phyloP scores from a whole-genome alignment of 345 rosid genomes.

The Schrenkiella parvula region DNA sequence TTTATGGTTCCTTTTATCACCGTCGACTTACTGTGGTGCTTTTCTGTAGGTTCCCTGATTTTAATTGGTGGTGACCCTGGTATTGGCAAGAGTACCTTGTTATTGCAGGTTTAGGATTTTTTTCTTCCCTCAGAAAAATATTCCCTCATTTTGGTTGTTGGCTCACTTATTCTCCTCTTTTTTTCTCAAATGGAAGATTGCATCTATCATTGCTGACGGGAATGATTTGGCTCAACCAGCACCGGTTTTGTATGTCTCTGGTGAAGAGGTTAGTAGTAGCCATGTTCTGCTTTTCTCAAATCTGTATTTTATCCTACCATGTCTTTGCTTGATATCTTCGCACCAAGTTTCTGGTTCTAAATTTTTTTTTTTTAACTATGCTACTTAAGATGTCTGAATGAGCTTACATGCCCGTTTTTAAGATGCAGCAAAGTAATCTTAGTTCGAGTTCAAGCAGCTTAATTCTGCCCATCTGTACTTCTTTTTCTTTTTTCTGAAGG shows the following conservation, averaged over 20 bases:
- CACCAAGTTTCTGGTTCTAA: neutral
- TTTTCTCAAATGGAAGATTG: slow-evolving; percentile 53
- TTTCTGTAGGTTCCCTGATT: slow-evolving; percentile 68
- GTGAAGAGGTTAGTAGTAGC: slow-evolving; percentile 72
- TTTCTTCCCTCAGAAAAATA: neutral
- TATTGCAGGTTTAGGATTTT: slow-evolving; percentile 65
- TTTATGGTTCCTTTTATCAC: neutral
- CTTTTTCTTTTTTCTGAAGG: neutral
- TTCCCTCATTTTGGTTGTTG: neutral
- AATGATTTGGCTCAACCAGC: slow-evolving; percentile 44
- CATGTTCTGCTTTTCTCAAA: neutral
- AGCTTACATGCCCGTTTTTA: slow-evolving; percentile 4
- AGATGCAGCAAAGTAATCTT: neutral
- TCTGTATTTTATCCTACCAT: neutral
- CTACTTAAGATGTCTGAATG: neutral
- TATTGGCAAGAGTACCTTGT: slow-evolving; percentile 91
- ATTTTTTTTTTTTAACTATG: neutral
- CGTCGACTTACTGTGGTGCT: neutral
- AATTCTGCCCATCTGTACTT: neutral
- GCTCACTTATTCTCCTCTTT: slow-evolving; percentile 13
- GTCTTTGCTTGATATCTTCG: neutral
- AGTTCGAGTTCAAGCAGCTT: neutral
- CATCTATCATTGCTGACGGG: slow-evolving; percentile 66
- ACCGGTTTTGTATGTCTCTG: slow-evolving; percentile 84
- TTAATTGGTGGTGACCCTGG: slow-evolving; percentile 97